These are phyloP conservation scores for Cladosporium halotolerans DNA, from an alignment of 2,329 filamentous ascomycete genomes.

Conservation along the genomic window DNA sequence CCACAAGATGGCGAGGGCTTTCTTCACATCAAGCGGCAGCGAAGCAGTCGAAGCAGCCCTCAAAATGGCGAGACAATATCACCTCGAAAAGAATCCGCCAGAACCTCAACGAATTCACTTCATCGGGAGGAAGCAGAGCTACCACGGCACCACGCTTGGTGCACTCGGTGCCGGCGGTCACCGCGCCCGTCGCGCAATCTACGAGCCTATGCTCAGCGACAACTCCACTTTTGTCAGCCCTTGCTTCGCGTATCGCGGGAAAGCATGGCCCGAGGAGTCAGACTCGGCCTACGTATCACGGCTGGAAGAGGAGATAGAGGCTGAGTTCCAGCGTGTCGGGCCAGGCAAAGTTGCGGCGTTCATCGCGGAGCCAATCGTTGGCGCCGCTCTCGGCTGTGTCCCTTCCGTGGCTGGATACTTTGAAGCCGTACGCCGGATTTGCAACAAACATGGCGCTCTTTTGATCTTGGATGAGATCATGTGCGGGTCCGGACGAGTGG, in stretches of 20 bases:
- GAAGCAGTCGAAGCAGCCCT: slow-evolving; percentile 64
- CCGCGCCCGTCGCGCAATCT: slow-evolving; percentile 52
- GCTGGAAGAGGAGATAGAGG: slow-evolving; percentile 59
- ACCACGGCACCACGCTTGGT: slow-evolving; percentile 66
- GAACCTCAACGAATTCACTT: slow-evolving; percentile 53
- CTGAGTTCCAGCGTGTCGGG: slow-evolving; percentile 58
- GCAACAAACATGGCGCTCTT: slow-evolving; percentile 63
- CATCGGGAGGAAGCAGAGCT: slow-evolving; percentile 60
- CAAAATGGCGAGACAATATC: slow-evolving; percentile 63
- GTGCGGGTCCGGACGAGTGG: slow-evolving; percentile 58
- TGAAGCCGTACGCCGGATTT: slow-evolving; percentile 59
- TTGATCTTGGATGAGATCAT: slow-evolving; percentile 77
- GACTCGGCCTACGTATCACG: slow-evolving; percentile 54
- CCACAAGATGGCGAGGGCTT: slow-evolving; percentile 49
- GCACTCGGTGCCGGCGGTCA: slow-evolving; percentile 61
- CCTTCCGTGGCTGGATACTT: slow-evolving; percentile 63
- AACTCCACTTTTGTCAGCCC: slow-evolving; percentile 56
- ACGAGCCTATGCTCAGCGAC: slow-evolving; percentile 52
- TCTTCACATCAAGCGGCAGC: slow-evolving; percentile 53
- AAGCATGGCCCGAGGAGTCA: slow-evolving; percentile 42
- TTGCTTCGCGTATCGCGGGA: slow-evolving; percentile 60
- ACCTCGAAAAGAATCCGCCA: slow-evolving; percentile 47
- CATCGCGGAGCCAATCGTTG: slow-evolving; percentile 66
- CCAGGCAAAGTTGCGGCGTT: slow-evolving; percentile 64
- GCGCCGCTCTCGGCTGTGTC: slow-evolving; percentile 64